These are phyloP conservation scores for Glycyrrhiza uralensis DNA, from an alignment of 306 rosid genomes.

Conservation along the genomic window DNA sequence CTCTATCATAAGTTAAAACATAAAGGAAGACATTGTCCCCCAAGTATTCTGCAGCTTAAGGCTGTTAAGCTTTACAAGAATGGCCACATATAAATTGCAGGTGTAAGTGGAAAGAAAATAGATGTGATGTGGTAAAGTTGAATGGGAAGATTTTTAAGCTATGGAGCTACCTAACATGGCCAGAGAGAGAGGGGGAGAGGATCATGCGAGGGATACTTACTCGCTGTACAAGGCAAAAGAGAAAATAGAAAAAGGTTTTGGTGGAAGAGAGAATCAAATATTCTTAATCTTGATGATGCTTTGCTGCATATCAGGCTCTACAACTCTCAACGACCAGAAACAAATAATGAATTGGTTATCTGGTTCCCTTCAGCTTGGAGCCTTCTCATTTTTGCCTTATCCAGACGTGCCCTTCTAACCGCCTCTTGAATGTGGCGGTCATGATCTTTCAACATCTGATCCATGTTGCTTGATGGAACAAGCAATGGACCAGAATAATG, in stretches of 20 bases:
- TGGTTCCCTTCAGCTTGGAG: constrained; percentile 80
- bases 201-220: constrained; percentile 41
- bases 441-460: constrained; percentile 96
- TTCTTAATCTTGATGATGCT: constrained; percentile 31
- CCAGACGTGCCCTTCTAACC: constrained; percentile 78
- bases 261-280: constrained; percentile 26
- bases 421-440: constrained; percentile 98
- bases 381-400: constrained; percentile 83
- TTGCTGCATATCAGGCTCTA: constrained; percentile 24
- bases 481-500: constrained; percentile 96
- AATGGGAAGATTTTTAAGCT: constrained; percentile 40
- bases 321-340: constrained; percentile 87
- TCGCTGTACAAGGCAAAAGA: constrained; percentile 42
- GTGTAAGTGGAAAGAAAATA: constrained; percentile 40
- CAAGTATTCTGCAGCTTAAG: constrained; percentile 45
- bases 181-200: constrained; percentile 12
- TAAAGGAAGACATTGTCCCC: constrained; percentile 39
- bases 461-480: constrained; percentile 92
- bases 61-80: constrained; percentile 57
- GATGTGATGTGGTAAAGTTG: constrained; percentile 21
- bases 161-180: constrained; percentile 54
- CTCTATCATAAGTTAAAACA: constrained; percentile 37
- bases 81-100: constrained; percentile 50
- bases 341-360: constrained; percentile 75
- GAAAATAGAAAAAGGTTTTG: background rate